Evolutionary conservation across 768 basidiomycete genomes (phyloP).

Genomic region (Psilocybe cyanescens): DNA sequence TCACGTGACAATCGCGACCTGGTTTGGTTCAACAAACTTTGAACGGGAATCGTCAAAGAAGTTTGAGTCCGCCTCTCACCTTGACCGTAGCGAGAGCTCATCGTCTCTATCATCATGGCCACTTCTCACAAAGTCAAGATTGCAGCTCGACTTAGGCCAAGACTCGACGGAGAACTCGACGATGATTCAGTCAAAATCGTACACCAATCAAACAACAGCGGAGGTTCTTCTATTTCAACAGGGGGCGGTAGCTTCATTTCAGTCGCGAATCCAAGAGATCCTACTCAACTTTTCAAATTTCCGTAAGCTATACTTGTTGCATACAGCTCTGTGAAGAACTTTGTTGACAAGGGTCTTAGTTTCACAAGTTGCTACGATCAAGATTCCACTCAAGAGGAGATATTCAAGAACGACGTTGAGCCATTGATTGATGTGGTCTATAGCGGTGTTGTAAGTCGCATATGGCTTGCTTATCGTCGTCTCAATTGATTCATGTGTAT

Average conservation of each 20-base stretch:
- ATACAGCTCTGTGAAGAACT: background rate
- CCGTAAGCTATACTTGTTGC: conserved; percentile 50
- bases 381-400: conserved; percentile 71
- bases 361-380: conserved; percentile 81
- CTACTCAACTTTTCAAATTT: conserved; percentile 75
- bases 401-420: conserved; percentile 75
- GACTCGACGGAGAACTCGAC: conserved; percentile 61
- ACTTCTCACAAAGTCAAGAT: conserved; percentile 65
- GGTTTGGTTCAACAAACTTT: background rate
- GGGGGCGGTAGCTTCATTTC: conserved; percentile 52
- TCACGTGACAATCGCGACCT: conserved; percentile 24
- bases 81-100: conserved; percentile 3
- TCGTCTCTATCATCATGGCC: conserved; percentile 17
- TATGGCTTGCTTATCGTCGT: conserved; percentile 40
- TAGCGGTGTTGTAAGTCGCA: conserved; percentile 65
- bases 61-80: conserved; percentile 12
- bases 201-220: conserved; percentile 38
- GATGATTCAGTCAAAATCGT: conserved; percentile 63
- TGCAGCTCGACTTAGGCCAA: conserved; percentile 70
- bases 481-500: background rate
- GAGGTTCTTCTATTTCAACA: conserved; percentile 29
- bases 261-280: conserved; percentile 73
- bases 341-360: conserved; percentile 36
- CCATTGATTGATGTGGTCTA: conserved; percentile 82
- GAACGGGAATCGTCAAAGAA: background rate